These are phyloP conservation scores for Ustilago sp. DNA, from an alignment of 1,284 basidiomycete species.

Conservation along the genomic window DNA sequence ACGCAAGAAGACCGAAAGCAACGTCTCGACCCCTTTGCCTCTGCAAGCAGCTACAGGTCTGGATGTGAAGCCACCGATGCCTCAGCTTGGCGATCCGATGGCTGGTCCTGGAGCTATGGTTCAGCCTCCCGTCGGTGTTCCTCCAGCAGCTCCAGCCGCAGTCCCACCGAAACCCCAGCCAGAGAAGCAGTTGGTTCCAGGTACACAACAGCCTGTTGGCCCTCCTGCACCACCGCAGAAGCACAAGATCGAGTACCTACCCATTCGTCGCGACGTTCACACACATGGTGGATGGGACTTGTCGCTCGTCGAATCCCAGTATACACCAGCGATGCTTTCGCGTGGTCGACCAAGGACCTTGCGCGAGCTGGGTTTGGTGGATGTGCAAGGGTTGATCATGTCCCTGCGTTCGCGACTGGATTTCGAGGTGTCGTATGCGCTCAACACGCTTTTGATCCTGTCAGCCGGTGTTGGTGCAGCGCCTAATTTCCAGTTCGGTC, in stretches of 20 bases:
- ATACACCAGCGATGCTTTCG: conserved; percentile 73
- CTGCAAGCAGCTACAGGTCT: conserved; percentile 7
- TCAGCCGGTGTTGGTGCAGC: conserved; percentile 75
- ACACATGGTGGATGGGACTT: conserved; percentile 87
- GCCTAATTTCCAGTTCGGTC: conserved; percentile 76
- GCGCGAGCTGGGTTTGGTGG: conserved; percentile 83
- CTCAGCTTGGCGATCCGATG: conserved; percentile 23
- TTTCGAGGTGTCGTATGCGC: conserved; percentile 85
- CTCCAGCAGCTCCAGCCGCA: conserved; percentile 6
- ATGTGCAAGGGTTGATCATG: conserved; percentile 89
- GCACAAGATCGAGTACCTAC: conserved; percentile 90
- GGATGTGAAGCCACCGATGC: conserved; percentile 40
- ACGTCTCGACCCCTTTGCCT: conserved; percentile 21
- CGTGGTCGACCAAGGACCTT: conserved; percentile 75
- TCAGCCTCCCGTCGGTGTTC: conserved; percentile 13
- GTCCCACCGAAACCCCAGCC: conserved; percentile 23
- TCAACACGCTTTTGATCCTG: conserved; percentile 88
- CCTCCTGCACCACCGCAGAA: conserved; percentile 71
- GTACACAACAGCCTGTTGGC: conserved; percentile 43
- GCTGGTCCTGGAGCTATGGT: conserved; percentile 14
- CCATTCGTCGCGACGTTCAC: conserved; percentile 81
- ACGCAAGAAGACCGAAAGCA: conserved; percentile 45
- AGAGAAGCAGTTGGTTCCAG: conserved; percentile 32
- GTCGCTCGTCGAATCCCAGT: conserved; percentile 77
- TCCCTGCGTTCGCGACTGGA: conserved; percentile 86